Conservation (phyloP, 1,284 basidiomycete species). For the Porogramme epimiltina region DNA sequence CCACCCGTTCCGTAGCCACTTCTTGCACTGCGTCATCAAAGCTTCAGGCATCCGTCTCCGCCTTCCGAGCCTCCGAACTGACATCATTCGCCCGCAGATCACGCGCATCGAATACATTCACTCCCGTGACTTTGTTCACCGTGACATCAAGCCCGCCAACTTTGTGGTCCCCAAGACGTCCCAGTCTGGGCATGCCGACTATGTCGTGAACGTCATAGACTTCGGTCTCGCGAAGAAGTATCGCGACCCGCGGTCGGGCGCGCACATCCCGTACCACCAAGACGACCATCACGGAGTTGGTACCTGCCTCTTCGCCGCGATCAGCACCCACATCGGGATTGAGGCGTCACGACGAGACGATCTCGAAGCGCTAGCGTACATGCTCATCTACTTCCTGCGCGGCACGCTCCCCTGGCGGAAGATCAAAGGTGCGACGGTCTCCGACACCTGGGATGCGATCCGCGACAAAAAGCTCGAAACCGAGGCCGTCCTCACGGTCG, state of each 20-base stretch:
- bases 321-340: slow-evolving; percentile 93
- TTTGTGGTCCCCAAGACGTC: slow-evolving; percentile 77
- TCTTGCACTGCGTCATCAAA: too few species aligned
- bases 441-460: slow-evolving; percentile 80
- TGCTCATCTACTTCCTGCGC: slow-evolving; percentile 91
- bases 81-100: slow-evolving; percentile 46
- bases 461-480: slow-evolving; percentile 67
- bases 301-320: slow-evolving; percentile 91
- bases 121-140: slow-evolving; percentile 77
- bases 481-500: slow-evolving; percentile 72
- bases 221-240: slow-evolving; percentile 98
- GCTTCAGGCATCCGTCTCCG: neutral
- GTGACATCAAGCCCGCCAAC: slow-evolving; percentile 97
- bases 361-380: slow-evolving; percentile 90
- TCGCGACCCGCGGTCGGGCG: slow-evolving; percentile 83
- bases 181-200: slow-evolving; percentile 42
- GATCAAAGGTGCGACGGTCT: slow-evolving; percentile 74
- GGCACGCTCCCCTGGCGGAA: slow-evolving; percentile 92
- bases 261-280: slow-evolving; percentile 91
- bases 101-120: slow-evolving; percentile 79
- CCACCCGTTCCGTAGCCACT: too few species aligned
- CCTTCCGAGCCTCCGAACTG: slow-evolving; percentile 2
- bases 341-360: slow-evolving; percentile 91
- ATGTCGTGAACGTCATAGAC: slow-evolving; percentile 88
- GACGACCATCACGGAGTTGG: slow-evolving; percentile 90